A percentile compares a stretch with the other conserved stretches of the same genome.
Conservation (phyloP, 768 basidiomycete species). For the Russula sp. region DNA sequence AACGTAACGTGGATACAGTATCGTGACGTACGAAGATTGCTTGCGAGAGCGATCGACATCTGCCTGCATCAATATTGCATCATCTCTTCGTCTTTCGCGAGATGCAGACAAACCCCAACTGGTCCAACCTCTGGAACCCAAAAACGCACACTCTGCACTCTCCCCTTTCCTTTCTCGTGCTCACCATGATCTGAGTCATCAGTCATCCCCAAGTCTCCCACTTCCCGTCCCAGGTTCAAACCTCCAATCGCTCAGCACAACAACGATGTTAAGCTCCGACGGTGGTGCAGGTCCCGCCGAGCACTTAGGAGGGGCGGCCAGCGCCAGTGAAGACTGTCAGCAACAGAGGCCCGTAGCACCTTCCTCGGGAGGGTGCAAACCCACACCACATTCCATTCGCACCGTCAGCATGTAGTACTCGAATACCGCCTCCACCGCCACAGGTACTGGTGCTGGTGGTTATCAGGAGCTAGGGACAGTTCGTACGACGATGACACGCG, state of each 20-base stretch:
- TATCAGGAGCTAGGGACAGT: slow-evolving; percentile 47
- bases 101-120: slow-evolving; percentile 99
- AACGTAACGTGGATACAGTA: too few species aligned
- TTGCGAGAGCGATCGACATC: slow-evolving; percentile 69
- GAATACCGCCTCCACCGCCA: neutral
- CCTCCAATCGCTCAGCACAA: slow-evolving; percentile 54
- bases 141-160: slow-evolving; percentile 38
- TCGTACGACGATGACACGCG: slow-evolving; percentile 53
- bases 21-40: slow-evolving; percentile 61
- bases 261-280: slow-evolving; percentile 33
- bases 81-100: slow-evolving; percentile 85
- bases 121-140: slow-evolving; percentile 89
- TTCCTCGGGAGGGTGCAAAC: slow-evolving; percentile 61
- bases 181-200: slow-evolving; percentile 37
- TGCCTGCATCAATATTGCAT: slow-evolving; percentile 88
- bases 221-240: slow-evolving; percentile 74
- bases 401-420: slow-evolving; percentile 67
- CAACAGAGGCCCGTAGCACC: slow-evolving; percentile 32
- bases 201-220: slow-evolving; percentile 73
- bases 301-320: slow-evolving; percentile 25
- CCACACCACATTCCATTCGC: slow-evolving; percentile 77
- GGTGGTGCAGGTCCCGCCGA: slow-evolving; percentile 4
- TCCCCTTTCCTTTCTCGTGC: neutral
- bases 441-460: neutral
- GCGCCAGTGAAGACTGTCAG: neutral